Evolutionary conservation across 2,329 filamentous ascomycete genomes (phyloP), one percentile per base, ranked within the genome.

Genomic region (Corinectria fuckeliana): DNA sequence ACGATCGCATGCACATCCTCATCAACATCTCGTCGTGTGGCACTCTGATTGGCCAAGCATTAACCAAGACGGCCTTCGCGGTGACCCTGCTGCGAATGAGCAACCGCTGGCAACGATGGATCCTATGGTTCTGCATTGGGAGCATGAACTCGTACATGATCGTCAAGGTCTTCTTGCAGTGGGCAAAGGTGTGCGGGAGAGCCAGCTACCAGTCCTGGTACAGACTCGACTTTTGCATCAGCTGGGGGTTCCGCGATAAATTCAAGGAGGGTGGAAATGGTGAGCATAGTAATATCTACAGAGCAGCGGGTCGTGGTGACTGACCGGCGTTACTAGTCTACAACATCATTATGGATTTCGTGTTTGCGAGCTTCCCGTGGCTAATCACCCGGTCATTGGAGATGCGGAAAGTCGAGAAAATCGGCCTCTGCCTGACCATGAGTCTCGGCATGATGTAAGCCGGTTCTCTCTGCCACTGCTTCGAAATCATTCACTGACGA

Each of bases 321-420:
- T 55, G 5, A 65, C 28, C 10, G 13, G 39, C 16, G 2, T 3
- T 14, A 5, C 1, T 59, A 83, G 80, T 81, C 5, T 83, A 82
- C 68, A 84, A 83, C 66, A 80, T 83, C 55, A 72, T 83, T 25
- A 84, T 83, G 79, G 82, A 85, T 58, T 82, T 84, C 38, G 63
- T 81, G 0, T 79, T 85, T 63, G 81, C 82, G 0, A 55, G 72
- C 8, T 81, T 83, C 50, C 82, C 82, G 3, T 83, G 81, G 81
- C 64, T 81, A 20, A 77, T 84, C 18, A 81, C 79, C 1, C 80
- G 78, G 70, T 75, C 74, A 3, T 62, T 84, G 42, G 79, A 81
- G 54, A 82, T 85, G 77, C 74, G 76, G 25, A 75, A 69, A 23
- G 73, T 73, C 0, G 82, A 84, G 60, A 85, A 83, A 70, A 71